These are phyloP conservation scores for Populus nigra DNA, from an alignment of 345 rosid species.

Conservation along the genomic window DNA sequence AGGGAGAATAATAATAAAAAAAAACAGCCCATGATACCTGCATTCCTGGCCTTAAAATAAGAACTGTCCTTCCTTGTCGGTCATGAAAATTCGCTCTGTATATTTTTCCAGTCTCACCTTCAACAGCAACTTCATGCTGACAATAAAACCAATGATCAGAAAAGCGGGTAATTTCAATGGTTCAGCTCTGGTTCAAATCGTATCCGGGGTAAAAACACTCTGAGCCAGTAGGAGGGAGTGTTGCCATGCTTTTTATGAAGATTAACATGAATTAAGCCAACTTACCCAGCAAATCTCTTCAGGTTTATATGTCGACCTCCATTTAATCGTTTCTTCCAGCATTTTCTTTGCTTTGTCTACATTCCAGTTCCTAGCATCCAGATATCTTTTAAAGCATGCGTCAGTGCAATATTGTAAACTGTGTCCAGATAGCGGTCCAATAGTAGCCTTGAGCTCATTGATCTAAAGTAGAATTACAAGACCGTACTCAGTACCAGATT, in stretches of 20 bases:
- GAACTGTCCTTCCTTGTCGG: constrained; percentile 74
- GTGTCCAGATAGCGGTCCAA: constrained; percentile 60
- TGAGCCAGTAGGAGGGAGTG: no score
- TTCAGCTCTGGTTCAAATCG: no score
- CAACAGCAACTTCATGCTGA: constrained; percentile 70
- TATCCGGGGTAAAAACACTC: no score
- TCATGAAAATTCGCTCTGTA: constrained; percentile 87
- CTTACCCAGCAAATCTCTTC: constrained; percentile 88
- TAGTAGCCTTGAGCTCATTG: constrained; percentile 54
- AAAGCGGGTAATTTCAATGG: no score
- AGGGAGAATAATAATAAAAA: no score
- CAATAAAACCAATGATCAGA: constrained; percentile 14
- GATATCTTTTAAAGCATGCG: constrained; percentile 76
- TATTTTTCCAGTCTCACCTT: constrained; percentile 92
- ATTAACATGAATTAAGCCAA: neutral
- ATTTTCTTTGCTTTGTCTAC: constrained; percentile 72
- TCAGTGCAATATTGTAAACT: constrained; percentile 56
- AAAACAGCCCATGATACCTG: constrained; percentile 45
- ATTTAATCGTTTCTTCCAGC: constrained; percentile 72
- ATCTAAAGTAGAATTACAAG: constrained; percentile 32
- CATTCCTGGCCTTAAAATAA: constrained; percentile 81
- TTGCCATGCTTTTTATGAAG: neutral
- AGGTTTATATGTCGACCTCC: constrained; percentile 78
- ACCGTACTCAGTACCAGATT: neutral
- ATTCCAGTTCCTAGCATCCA: constrained; percentile 89